phyloP scores from a whole-genome alignment of 2,329 filamentous ascomycete genomes.

The Plenodomus lindquistii region DNA sequence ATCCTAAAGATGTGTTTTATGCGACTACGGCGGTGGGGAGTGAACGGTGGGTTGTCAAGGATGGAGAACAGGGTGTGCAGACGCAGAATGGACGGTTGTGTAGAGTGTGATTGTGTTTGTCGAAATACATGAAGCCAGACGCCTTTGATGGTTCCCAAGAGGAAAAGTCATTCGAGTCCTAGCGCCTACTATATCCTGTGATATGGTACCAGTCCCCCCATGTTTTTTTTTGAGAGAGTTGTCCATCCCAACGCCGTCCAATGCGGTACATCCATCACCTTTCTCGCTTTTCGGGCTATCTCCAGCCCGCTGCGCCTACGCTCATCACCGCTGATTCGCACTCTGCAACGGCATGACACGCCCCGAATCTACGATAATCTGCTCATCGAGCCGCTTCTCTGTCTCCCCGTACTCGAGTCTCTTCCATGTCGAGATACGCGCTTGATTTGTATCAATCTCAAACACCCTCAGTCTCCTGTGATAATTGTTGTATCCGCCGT shows the following conservation, averaged over 20 bases:
- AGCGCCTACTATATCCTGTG: too few relatives aligned
- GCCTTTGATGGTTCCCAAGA: background rate
- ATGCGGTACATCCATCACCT: background rate
- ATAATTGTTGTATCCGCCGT: constrained; percentile 87
- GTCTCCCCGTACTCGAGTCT: constrained; percentile 71
- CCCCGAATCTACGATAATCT: constrained; percentile 64
- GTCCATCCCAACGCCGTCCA: background rate
- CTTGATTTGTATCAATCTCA: constrained; percentile 90
- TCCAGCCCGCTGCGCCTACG: too few relatives aligned
- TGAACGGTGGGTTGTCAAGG: constrained; percentile 22
- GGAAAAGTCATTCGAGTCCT: too few relatives aligned
- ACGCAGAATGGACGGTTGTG: constrained; percentile 25
- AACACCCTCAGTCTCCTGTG: constrained; percentile 84
- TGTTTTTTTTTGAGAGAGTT: too few relatives aligned
- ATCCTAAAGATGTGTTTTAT: constrained; percentile 29
- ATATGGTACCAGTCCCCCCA: too few relatives aligned
- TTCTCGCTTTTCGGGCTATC: background rate
- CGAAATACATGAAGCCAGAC: background rate
- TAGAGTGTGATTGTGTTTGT: too few relatives aligned
- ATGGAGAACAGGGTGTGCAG: constrained; percentile 20
- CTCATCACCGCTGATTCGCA: constrained; percentile 5
- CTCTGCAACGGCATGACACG: constrained; percentile 43
- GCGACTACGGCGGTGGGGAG: constrained; percentile 25
- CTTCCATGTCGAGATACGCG: constrained; percentile 89
- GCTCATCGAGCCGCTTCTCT: constrained; percentile 59